These are phyloP conservation scores for Marsdenia floribunda DNA, from an alignment of 257 asterid genomes.

Conservation along the genomic window DNA sequence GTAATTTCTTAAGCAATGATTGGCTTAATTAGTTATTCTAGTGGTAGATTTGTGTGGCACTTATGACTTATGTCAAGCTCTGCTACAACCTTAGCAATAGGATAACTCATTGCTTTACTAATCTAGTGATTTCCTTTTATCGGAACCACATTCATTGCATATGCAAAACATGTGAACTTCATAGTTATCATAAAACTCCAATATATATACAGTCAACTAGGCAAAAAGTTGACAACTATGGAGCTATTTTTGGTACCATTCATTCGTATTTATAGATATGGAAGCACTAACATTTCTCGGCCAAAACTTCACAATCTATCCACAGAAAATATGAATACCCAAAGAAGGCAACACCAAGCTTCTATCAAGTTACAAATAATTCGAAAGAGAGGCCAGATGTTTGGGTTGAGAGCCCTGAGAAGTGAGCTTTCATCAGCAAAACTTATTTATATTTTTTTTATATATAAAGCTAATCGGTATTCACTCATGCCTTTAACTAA, in stretches of 20 bases:
- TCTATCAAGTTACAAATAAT: conserved; percentile 87
- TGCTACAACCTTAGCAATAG: neutral
- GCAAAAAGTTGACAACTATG: neutral
- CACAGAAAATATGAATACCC: conserved; percentile 84
- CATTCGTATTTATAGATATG: neutral
- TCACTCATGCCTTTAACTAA: conserved; percentile 19
- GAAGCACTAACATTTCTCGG: neutral
- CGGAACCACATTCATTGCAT: neutral
- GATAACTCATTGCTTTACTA: neutral
- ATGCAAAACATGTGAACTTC: neutral
- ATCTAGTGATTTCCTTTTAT: neutral
- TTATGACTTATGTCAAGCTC: neutral
- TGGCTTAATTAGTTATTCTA: too few species aligned
- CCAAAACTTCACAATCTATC: conserved; percentile 5
- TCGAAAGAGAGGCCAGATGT: conserved; percentile 98
- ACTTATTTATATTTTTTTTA: neutral
- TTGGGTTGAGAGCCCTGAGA: conserved; percentile 98
- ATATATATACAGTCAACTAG: neutral
- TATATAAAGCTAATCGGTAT: conserved; percentile 10
- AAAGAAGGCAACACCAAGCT: conserved; percentile 83
- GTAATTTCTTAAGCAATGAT: too few species aligned
- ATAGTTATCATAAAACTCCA: neutral
- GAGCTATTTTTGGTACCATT: neutral
- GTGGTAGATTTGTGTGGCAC: too few species aligned
- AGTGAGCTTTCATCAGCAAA: conserved; percentile 39